A percentile compares a stretch with the other conserved stretches of the same genome.
Conservation (phyloP, 2,329 filamentous ascomycete genomes). For the Intubia oerlemansii region DNA sequence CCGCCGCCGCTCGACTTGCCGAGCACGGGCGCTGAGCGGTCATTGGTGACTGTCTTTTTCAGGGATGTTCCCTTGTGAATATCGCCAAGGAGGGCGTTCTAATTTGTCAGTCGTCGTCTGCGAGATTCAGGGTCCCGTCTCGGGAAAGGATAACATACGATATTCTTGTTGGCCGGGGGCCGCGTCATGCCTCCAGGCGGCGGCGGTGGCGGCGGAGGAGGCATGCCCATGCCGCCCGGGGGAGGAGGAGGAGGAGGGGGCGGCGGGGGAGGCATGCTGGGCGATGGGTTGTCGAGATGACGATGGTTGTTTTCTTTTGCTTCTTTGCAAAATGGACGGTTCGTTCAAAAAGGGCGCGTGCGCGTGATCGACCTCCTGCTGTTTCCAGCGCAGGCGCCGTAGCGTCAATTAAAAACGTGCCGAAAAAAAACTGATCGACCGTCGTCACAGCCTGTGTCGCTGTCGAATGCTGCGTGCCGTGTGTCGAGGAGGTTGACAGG, state of each 20-base stretch:
- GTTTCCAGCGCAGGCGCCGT: no score
- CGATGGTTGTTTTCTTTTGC: no score
- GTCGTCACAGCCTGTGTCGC: no score
- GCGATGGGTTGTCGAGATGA: background rate
- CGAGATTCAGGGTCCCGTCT: background rate
- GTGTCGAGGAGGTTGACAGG: no score
- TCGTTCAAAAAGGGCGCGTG: no score
- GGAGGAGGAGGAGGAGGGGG: constrained; percentile 8
- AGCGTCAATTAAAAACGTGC: no score
- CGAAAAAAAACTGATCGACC: no score
- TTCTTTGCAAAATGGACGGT: no score
- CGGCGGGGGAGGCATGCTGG: constrained; percentile 9
- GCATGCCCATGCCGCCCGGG: constrained; percentile 13
- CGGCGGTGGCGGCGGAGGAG: constrained; percentile 33
- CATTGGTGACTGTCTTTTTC: constrained; percentile 79
- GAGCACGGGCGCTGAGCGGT: constrained; percentile 65
- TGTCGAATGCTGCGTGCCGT: no score
- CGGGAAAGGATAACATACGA: constrained; percentile 1
- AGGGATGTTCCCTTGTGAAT: constrained; percentile 63
- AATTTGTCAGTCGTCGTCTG: constrained; percentile 8
- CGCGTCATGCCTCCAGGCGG: constrained; percentile 39
- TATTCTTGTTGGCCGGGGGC: constrained; percentile 26
- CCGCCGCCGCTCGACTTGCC: constrained; percentile 18
- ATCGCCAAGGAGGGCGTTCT: constrained; percentile 76
- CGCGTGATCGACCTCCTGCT: no score